phyloP scores from a whole-genome alignment of 2,329 filamentous ascomycete genomes.

The Scytalidium sp. region DNA sequence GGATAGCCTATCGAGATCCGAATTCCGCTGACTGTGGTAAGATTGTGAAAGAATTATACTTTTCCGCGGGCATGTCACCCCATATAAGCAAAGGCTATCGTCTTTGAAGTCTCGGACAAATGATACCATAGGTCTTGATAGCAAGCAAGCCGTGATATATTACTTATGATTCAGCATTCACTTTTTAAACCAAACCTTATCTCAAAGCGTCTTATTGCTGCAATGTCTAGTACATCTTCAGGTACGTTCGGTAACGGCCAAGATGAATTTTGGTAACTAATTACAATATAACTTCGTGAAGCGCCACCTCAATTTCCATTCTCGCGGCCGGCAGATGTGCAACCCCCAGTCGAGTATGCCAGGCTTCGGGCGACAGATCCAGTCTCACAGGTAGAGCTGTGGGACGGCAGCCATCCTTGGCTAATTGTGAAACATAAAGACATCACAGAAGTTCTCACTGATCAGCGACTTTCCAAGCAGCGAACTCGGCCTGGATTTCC shows the following conservation, averaged over 20 bases:
- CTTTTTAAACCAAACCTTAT: neutral
- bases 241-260: neutral
- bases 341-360: constrained; percentile 42
- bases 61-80: neutral
- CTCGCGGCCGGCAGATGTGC: constrained; percentile 32
- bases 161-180: neutral
- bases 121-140: neutral
- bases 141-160: neutral
- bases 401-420: constrained; percentile 45
- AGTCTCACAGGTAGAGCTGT: constrained; percentile 42
- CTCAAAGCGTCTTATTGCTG: neutral
- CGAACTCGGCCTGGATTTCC: constrained; percentile 42
- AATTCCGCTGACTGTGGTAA: neutral
- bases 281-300: constrained; percentile 1
- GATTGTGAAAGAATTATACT: neutral
- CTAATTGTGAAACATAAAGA: constrained; percentile 46
- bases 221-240: neutral
- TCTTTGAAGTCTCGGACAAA: neutral
- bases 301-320: constrained; percentile 35
- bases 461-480: constrained; percentile 45
- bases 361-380: constrained; percentile 39
- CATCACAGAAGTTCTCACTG: constrained; percentile 40
- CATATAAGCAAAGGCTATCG: neutral
- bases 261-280: neutral
- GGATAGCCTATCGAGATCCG: neutral